A percentile compares a stretch with the other conserved stretches of the same genome.
Evolutionary conservation across 2,329 filamentous ascomycete species (phyloP).

Genomic region (Alternaria hordeiaustralica): DNA sequence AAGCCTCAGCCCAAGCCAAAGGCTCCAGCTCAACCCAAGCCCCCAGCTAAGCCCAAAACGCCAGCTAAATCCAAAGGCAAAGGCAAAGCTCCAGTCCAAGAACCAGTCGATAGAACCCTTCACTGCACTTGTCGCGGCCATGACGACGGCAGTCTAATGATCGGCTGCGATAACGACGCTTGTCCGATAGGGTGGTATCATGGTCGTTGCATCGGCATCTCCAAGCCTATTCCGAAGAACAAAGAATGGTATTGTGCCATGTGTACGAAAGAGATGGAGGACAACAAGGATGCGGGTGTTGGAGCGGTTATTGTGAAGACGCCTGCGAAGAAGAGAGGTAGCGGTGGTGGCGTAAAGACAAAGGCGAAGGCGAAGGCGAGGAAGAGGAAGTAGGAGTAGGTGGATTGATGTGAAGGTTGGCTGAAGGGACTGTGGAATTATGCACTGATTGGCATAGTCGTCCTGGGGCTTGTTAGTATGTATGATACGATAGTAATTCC

Average conservation of each 20-base stretch:
- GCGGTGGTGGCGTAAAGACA: not conserved
- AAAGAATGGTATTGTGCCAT: conserved; percentile 4
- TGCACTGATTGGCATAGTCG: not conserved
- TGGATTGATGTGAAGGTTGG: not conserved
- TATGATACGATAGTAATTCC: not conserved
- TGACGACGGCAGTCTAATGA: conserved; percentile 7
- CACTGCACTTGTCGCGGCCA: conserved; percentile 11
- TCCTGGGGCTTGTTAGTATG: not conserved
- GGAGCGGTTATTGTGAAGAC: not conserved
- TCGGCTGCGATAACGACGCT: conserved; percentile 8
- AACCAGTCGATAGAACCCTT: not conserved
- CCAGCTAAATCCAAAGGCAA: not conserved
- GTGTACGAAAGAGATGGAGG: not conserved
- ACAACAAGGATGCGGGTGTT: not conserved
- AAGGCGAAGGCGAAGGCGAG: not conserved
- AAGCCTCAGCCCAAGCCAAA: not conserved
- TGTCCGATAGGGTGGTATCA: conserved; percentile 13
- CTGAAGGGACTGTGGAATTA: not conserved
- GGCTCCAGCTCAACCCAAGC: too few species aligned
- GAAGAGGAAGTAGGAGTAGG: not conserved
- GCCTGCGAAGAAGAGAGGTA: not conserved
- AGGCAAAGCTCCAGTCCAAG: not conserved
- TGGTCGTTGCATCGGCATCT: conserved; percentile 4
- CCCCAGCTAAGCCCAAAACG: too few species aligned
- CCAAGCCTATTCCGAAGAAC: not conserved